Base-by-base conservation (phyloP, 352 stramenopile genomes). In the Phytophthora ramorum region DNA sequence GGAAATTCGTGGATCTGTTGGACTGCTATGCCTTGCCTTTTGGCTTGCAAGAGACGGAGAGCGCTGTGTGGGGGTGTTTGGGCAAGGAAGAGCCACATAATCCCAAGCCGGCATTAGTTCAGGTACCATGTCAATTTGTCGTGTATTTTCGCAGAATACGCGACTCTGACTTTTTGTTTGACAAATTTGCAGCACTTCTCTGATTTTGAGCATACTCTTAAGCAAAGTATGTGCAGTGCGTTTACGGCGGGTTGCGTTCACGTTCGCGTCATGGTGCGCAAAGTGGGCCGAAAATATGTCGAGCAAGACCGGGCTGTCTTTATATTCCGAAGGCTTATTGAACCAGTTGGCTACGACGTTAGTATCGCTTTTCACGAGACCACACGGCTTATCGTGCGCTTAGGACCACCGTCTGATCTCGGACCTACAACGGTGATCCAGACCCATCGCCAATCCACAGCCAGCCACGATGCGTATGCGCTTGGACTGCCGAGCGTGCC, bases 21-120 rank as follows among this genome's bases (percentile, higher is more conserved):
- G 57, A 71, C n/a, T 67, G 54, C 7, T 59, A 71, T 37, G 49
- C 57, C 2, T 57, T 71, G 24, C 63, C 63, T 10, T 71, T 71
- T 22, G 16, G 22, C 4, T 22, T 71, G n/a, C 56, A 58, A 17
- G 46, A 52, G 3, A 71, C 63, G 6, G 57, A 48, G 20, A 67
- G n/a, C 7, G 58, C 45, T 1, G 45, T 71, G 17, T 71, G 63
- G 63, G 52, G 17, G 7, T 71, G 63, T 50, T 12, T 71, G n/a
- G 38, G 45, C 3, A 28, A 62, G 52, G 63, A 67, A 30, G 63
- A 67, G 2, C 57, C 57, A 2, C 57, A 67, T n/a, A 58, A 38
- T 12, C 63, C 63, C 19, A 67, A 67, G 14, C 57, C 63, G 8
- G 45, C 57, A 1, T 58, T 71, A n/a, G 57, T 67, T 28, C 48